Conservation (phyloP, 805 yeast genomes). For the Kregervanrija fluxuum region DNA sequence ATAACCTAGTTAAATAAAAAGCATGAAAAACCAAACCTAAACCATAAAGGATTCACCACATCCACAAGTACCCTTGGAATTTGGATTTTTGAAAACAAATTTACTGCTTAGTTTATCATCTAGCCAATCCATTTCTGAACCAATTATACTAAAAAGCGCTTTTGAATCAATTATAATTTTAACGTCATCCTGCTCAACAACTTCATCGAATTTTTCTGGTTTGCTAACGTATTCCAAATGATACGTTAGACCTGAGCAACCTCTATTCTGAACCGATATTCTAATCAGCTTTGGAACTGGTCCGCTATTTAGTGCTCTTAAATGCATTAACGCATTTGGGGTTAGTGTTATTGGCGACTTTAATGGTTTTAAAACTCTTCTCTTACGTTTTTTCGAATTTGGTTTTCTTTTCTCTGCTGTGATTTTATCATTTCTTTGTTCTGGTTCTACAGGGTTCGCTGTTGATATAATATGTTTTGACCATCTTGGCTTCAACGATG, state of each 20-base stretch:
- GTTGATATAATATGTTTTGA: constrained; percentile 24
- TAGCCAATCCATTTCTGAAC: constrained; percentile 97
- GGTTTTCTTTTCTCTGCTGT: constrained; percentile 4
- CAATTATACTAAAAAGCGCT: constrained; percentile 91
- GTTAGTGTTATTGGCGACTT: constrained; percentile 84
- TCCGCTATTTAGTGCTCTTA: constrained; percentile 56
- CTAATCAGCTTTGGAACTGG: constrained; percentile 88
- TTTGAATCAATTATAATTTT: constrained; percentile 90
- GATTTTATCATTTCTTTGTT: constrained; percentile 6
- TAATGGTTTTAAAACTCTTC: constrained; percentile 75
- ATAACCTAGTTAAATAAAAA: not conserved
- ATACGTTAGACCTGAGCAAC: constrained; percentile 93
- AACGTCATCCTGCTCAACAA: constrained; percentile 89
- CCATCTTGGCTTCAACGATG: constrained; percentile 16
- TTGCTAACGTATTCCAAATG: constrained; percentile 81
- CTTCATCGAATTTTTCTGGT: constrained; percentile 94
- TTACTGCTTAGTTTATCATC: constrained; percentile 86
- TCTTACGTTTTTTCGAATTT: constrained; percentile 18
- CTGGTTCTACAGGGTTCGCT: constrained; percentile 1
- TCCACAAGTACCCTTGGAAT: constrained; percentile 96
- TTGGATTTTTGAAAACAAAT: constrained; percentile 91
- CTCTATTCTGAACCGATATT: constrained; percentile 91
- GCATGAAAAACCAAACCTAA: constrained; percentile 24
- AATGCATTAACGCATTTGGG: constrained; percentile 67
- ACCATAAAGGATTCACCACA: constrained; percentile 99